Conservation (phyloP, 345 rosid species). For the Hibiscus tridactylites region DNA sequence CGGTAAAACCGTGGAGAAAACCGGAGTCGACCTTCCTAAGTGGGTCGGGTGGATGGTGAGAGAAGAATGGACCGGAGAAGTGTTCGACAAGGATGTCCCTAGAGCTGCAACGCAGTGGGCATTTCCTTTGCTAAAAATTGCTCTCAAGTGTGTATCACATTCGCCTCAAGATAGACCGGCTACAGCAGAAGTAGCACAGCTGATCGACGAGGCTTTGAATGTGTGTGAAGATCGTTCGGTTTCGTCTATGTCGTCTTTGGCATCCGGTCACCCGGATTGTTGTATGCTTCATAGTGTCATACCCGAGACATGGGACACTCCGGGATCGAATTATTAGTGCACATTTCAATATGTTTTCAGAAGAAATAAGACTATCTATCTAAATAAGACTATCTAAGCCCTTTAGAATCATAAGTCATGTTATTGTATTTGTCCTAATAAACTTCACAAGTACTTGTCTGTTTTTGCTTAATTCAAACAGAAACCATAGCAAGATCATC, state of each 20-base stretch:
- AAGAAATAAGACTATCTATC: background rate
- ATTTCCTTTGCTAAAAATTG: slow-evolving; percentile 45
- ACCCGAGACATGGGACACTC: slow-evolving; percentile 53
- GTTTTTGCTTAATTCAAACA: background rate
- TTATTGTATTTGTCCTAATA: background rate
- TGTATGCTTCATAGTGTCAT: slow-evolving; percentile 43
- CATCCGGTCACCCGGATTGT: slow-evolving; percentile 23
- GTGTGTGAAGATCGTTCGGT: slow-evolving; percentile 19
- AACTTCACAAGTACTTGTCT: background rate
- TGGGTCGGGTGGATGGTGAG: slow-evolving; percentile 61
- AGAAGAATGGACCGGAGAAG: slow-evolving; percentile 75
- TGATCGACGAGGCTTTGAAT: slow-evolving; percentile 34
- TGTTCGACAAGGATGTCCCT: slow-evolving; percentile 47
- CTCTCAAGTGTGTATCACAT: slow-evolving; percentile 42
- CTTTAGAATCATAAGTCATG: slow-evolving; percentile 5
- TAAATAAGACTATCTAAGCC: background rate
- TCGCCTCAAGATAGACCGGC: slow-evolving; percentile 34
- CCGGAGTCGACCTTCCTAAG: slow-evolving; percentile 46
- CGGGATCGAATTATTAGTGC: slow-evolving; percentile 13
- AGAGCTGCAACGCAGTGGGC: slow-evolving; percentile 37
- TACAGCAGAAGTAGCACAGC: slow-evolving; percentile 29
- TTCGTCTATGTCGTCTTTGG: slow-evolving; percentile 26
- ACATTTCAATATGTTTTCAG: background rate
- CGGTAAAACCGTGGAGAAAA: slow-evolving; percentile 43
- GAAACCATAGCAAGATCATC: background rate